Base-by-base conservation (phyloP, 345 rosid species). In the Mangifera indica region DNA sequence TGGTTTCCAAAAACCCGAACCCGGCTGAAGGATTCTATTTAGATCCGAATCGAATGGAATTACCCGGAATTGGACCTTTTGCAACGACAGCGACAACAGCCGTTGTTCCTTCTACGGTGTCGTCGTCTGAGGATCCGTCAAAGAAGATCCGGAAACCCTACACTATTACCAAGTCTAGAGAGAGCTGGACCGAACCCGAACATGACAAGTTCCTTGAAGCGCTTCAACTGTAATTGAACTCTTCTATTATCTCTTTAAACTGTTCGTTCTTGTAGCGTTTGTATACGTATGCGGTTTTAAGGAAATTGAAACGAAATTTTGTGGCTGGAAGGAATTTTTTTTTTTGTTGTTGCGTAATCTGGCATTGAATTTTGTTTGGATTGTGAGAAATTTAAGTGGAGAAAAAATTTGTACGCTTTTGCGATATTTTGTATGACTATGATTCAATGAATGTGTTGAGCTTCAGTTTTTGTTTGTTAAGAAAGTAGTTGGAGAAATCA, bases 161-260 rank as follows among this genome's bases (percentile, higher is more conserved):
- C 79, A 92, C 92, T 55, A 89, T 92, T 74, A 83, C 92, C 78
- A 92, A 92, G 86, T 92, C 93, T 2, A 84, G 96, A 57, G 93
- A 92, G 88, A 92, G 91, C 88, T 92, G 96, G 97, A 92, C 96
- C 12, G 97, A 92, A 22, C 97, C 97, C n/a, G 97, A 92, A 76
- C 97, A 92, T 78, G 97, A 92, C 78, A 92, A 92, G 77, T 92
- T 92, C 72, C 92, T 92, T 32, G 97, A 89, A 81, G 97, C 96
- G 70, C 92, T 92, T 42, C 97, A 92, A 79, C 87, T 92, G 96
- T 92, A 84, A 88, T 76, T 75, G 45, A 51, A 5, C 71, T 61
- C 62, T 72, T 32, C 29, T 61, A 57, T 74, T 66, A 26, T 63
- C 18, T 24, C 7, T 20, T 72, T 58, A 17, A 10, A 45, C 40